phyloP scores from a whole-genome alignment of 2,329 filamentous ascomycete species.

The Cladosporium cucumerinum region DNA sequence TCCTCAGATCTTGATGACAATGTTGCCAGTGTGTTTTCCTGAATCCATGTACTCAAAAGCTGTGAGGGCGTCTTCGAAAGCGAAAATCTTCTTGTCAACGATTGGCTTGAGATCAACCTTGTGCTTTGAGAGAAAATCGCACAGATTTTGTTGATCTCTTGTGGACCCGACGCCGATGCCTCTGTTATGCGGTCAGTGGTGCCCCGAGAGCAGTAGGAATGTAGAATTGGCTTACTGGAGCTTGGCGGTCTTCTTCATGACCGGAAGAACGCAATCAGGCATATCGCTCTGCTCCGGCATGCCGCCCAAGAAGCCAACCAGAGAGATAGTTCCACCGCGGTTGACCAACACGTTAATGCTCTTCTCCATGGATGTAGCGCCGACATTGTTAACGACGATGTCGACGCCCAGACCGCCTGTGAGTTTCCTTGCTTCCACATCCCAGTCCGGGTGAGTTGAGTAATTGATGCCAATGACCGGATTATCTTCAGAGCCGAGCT shows the following conservation, averaged over 20 bases:
- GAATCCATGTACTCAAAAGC: neutral
- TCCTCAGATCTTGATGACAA: neutral
- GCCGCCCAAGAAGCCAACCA: conserved; percentile 17
- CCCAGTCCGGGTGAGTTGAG: conserved; percentile 54
- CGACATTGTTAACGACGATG: conserved; percentile 48
- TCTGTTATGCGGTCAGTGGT: neutral
- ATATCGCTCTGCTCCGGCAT: neutral
- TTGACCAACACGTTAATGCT: conserved; percentile 30
- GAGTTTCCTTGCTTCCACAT: conserved; percentile 49
- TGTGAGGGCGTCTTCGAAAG: neutral
- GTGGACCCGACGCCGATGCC: conserved; percentile 1
- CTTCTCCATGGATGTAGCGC: conserved; percentile 41
- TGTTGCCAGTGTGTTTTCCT: neutral
- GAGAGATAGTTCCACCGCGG: conserved; percentile 24
- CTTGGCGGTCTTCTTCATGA: conserved; percentile 2
- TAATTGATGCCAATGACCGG: conserved; percentile 57
- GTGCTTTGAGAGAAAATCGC: conserved; percentile 3
- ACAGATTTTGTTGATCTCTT: neutral
- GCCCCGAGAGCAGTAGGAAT: neutral
- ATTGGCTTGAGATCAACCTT: conserved; percentile 3
- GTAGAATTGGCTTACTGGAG: neutral
- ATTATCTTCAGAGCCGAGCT: conserved; percentile 53
- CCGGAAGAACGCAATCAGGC: neutral
- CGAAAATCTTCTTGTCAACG: neutral
- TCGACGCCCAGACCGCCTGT: conserved; percentile 40